These are phyloP conservation scores for Cajanus cajan DNA, from an alignment of 306 rosid species.

Conservation along the genomic window DNA sequence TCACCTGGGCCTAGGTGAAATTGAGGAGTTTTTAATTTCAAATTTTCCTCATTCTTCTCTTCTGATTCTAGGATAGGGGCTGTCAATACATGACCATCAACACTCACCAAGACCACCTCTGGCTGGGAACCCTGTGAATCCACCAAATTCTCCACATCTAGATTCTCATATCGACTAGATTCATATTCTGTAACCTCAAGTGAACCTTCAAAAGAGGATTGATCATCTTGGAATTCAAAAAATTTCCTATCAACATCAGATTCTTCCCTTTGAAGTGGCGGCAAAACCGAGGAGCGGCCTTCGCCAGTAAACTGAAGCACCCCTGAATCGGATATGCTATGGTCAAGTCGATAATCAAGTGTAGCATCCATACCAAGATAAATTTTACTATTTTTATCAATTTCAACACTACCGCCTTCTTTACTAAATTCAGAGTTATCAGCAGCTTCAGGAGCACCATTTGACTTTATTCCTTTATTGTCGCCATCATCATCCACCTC, in stretches of 20 bases:
- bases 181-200: constrained; percentile 62
- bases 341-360: constrained; percentile 49
- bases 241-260: constrained; percentile 62
- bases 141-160: constrained; percentile 48
- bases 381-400: constrained; percentile 22
- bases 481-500: constrained; percentile 58
- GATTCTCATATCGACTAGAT: constrained; percentile 50
- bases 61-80: constrained; percentile 84
- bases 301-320: constrained; percentile 45
- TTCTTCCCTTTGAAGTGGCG: constrained; percentile 44
- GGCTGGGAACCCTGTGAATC: constrained; percentile 62
- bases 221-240: constrained; percentile 71
- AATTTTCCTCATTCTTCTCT: constrained; percentile 61
- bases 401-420: constrained; percentile 22
- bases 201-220: constrained; percentile 62
- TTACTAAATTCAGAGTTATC: constrained; percentile 25
- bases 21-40: constrained; percentile 76
- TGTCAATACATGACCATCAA: constrained; percentile 81
- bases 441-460: constrained; percentile 35
- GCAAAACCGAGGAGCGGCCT: constrained; percentile 25
- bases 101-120: constrained; percentile 87
- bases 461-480: constrained; percentile 41
- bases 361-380: not conserved
- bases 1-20: constrained; percentile 92
- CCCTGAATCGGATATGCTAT: constrained; percentile 58